Percentiles rank a stretch among this genome's conserved stretches.
phyloP scores from a whole-genome alignment of 805 yeast species.

The Starmerella vitae region DNA sequence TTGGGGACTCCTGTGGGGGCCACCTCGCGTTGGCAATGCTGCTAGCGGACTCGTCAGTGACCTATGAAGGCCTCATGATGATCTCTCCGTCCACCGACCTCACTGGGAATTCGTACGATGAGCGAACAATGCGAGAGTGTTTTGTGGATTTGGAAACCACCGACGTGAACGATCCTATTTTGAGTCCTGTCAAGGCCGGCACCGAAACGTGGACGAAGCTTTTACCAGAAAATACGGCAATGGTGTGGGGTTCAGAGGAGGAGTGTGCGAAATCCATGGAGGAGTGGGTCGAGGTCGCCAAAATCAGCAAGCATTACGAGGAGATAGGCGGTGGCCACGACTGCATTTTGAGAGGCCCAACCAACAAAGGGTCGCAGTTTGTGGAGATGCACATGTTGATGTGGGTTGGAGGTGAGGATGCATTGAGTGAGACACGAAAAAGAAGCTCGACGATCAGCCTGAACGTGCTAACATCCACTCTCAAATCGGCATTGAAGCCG shows the following conservation, averaged over 20 bases:
- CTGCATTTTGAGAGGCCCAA: conserved; percentile 17
- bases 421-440: no score
- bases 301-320: conserved; percentile 10
- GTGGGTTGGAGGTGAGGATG: no score
- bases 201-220: conserved; percentile 10
- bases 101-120: conserved; percentile 7
- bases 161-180: conserved; percentile 12
- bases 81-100: conserved; percentile 18
- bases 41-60: conserved; percentile 3
- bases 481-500: no score
- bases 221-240: conserved; percentile 13
- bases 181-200: conserved; percentile 14
- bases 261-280: conserved; percentile 10
- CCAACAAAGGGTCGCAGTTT: conserved; percentile 10
- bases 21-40: conserved; percentile 20
- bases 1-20: conserved; percentile 29
- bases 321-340: conserved; percentile 21
- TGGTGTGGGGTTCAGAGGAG: conserved; percentile 21
- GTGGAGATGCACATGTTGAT: conserved; percentile 2
- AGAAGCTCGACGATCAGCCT: no score
- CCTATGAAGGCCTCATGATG: conserved; percentile 10
- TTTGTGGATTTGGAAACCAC: conserved; percentile 5
- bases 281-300: conserved; percentile 11
- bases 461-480: no score
- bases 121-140: conserved; percentile 10